Percentiles rank a stretch among this genome's conserved stretches.
phyloP scores from a whole-genome alignment of 2,329 filamentous ascomycete species.

The Colletotrichum liaoningense region DNA sequence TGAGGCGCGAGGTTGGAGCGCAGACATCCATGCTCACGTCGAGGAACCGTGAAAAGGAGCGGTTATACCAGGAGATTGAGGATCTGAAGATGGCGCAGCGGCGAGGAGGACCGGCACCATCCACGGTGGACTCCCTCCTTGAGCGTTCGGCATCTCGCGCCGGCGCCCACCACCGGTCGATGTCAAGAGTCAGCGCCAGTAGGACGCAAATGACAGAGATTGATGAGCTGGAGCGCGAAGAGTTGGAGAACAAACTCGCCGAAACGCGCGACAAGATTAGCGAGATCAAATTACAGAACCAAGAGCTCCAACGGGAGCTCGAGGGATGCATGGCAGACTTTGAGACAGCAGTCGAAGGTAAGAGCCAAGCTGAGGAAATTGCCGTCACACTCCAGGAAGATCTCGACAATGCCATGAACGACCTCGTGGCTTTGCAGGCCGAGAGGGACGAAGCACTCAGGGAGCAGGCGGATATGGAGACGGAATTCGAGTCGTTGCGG shows the following conservation, averaged over 20 bases:
- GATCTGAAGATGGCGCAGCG: slow-evolving; percentile 91
- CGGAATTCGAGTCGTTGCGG: slow-evolving; percentile 69
- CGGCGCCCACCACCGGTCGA: slow-evolving; percentile 74
- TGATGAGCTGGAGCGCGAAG: slow-evolving; percentile 85
- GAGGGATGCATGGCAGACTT: slow-evolving; percentile 85
- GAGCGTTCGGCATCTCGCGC: slow-evolving; percentile 94
- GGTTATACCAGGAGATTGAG: slow-evolving; percentile 96
- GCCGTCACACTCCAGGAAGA: slow-evolving; percentile 80
- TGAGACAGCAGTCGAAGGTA: slow-evolving; percentile 75
- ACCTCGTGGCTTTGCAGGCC: slow-evolving; percentile 80
- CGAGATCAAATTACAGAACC: slow-evolving; percentile 87
- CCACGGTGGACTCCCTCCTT: slow-evolving; percentile 87
- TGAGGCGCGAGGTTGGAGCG: slow-evolving; percentile 91
- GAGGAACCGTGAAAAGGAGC: slow-evolving; percentile 92
- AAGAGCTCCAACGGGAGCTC: slow-evolving; percentile 86
- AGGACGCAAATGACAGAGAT: slow-evolving; percentile 66
- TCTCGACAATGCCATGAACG: slow-evolving; percentile 81
- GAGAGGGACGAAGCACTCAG: slow-evolving; percentile 89
- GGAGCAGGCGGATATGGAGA: slow-evolving; percentile 69
- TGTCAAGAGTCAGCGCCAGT: slow-evolving; percentile 79
- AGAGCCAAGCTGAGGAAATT: slow-evolving; percentile 69
- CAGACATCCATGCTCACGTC: slow-evolving; percentile 98
- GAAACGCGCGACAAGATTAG: slow-evolving; percentile 89
- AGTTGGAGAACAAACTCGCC: slow-evolving; percentile 85
- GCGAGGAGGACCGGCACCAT: slow-evolving; percentile 71